These are phyloP conservation scores for Syncephalastrum contaminatum DNA, from an alignment of 371 early-diverging fungal species.

Conservation along the genomic window DNA sequence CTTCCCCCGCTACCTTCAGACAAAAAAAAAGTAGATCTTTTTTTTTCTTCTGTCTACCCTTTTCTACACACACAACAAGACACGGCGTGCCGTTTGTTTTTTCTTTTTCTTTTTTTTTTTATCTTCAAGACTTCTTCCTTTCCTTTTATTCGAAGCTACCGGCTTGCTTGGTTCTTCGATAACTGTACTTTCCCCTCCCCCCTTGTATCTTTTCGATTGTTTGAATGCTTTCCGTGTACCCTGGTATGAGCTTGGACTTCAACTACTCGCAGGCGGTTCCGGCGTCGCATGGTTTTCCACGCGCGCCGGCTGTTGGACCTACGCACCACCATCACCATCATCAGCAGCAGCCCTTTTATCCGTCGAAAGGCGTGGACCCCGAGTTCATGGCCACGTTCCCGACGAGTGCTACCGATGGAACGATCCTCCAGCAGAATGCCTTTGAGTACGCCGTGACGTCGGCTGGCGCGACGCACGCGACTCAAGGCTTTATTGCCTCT, in stretches of 20 bases:
- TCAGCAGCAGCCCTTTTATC: conserved; percentile 5
- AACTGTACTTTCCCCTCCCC: conserved; percentile 5
- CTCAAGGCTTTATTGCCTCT: conserved; percentile 8
- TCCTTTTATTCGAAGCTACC: conserved; percentile 11
- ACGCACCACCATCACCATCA: conserved; percentile 5
- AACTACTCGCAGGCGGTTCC: conserved; percentile 19
- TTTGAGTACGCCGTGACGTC: conserved; percentile 14
- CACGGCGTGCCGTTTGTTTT: conserved; percentile 21
- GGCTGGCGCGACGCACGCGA: conserved; percentile 21
- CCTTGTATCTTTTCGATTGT: conserved; percentile 8
- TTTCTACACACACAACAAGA: not conserved
- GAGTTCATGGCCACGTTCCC: conserved; percentile 4
- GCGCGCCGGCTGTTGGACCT: conserved; percentile 6
- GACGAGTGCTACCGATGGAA: conserved; percentile 6
- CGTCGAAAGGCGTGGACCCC: not conserved
- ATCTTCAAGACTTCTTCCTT: not conserved
- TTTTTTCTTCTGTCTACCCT: conserved; percentile 3
- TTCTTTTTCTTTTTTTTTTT: conserved; percentile 5
- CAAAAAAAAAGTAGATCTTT: not conserved
- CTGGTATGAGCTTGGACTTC: conserved; percentile 22
- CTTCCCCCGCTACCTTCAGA: conserved; percentile 4
- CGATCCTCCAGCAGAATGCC: conserved; percentile 1
- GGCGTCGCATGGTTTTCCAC: conserved; percentile 10
- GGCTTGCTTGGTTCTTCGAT: conserved; percentile 16
- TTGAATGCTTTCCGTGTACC: conserved; percentile 27